Base-by-base conservation (phyloP, 495 filamentous ascomycete genomes). In the Lichina pygmaea region DNA sequence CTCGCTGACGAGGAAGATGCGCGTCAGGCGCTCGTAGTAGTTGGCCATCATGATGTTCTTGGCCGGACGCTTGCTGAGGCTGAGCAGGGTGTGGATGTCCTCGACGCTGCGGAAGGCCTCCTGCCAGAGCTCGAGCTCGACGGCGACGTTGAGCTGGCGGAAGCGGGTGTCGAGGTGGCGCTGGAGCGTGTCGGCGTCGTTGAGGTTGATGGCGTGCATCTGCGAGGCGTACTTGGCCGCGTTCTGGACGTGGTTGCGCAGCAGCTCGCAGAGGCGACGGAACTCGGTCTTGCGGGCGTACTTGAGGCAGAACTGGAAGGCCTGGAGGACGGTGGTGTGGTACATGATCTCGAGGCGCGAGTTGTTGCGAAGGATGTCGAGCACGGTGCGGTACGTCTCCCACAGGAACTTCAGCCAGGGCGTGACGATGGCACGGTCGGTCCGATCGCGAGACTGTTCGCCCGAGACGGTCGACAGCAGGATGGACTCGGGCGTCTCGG, bases 31-130 rank as follows among this genome's bases (percentile, higher is more conserved):
- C 69, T 97, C 91, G 64, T 95, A 97, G 73, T 97, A 97, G 65
- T 95, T 97, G 60, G 91, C 89, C 89, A 97, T 97, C 86, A 95
- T 94, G 51, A 93, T 70, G 60, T 94, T 93, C 77, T 94, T 94
- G n/a, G 89, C 79, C 37, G 85, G 86, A 44, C 86, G 81, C 72
- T 97, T 97, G 81, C 89, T 95, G 49, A 95, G 72, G 68, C 77
- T 95, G 51, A 97, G 72, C 48, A 97, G 74, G n/a, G 83, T 93
- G 63, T 97, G 89, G 53, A 95, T 97, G 62, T 97, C 89, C 61
- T 97, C 89, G 44, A 97, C 84, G 56, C 85, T 93, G 54, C 86
- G 77, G 75, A 97, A 97, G 49, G 89, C 89, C 65, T 97, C 89
- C 62, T 97, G 89, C 91, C 89, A 97, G 41, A 97, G 66, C 63